Evolutionary conservation across 2,329 filamentous ascomycete genomes (phyloP), one percentile per base, ranked within the genome.

Genomic region (Colletotrichum chrysophilum): DNA sequence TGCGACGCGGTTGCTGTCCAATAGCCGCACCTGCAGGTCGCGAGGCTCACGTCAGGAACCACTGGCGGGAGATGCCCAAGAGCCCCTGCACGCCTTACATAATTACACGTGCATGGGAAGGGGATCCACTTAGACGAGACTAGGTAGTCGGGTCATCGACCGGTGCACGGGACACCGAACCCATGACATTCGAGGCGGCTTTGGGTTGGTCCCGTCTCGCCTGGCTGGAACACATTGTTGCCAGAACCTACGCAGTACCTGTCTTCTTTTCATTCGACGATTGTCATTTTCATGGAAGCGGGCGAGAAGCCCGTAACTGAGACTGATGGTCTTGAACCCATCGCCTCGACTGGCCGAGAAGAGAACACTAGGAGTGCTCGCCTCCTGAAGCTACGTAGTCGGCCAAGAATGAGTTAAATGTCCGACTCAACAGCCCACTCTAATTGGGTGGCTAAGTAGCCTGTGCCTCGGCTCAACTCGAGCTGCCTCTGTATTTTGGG

Each of bases 1-100:
- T 73, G 73, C 73, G 70, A 76, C 71, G 71, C 74, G 66, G 61
- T 75, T 75, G 74, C 66, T 76, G 74, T 76, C 71, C 74, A 76
- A 75, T 76, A 24, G 66, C 21, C 66, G 60, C 74, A 67, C 55
- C 74, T 70, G 60, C 66, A 75, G 28, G 70, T 75, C 73, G 70
- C 73, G 64, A 76, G 66, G 66, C 71, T 71, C 66, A 61, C 26
- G 56, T 67, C 69, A 38, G 34, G 61, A 64, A 69, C 62, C 36
- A 66, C 61, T 58, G 55, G 62, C 28, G 68, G 34, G 55, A 67
- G 52, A 55, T 66, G 61, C 26, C 18, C 26, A 61, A 58, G 32
- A 52, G 64, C 58, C 55, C 70, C 56, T 38, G 62, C 21, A 18
- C 26, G 14, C 18, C 58, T 75, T 75, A 75, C 73, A 74, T 75